phyloP scores from a whole-genome alignment of 768 basidiomycete genomes.

The Tricholoma terreum region DNA sequence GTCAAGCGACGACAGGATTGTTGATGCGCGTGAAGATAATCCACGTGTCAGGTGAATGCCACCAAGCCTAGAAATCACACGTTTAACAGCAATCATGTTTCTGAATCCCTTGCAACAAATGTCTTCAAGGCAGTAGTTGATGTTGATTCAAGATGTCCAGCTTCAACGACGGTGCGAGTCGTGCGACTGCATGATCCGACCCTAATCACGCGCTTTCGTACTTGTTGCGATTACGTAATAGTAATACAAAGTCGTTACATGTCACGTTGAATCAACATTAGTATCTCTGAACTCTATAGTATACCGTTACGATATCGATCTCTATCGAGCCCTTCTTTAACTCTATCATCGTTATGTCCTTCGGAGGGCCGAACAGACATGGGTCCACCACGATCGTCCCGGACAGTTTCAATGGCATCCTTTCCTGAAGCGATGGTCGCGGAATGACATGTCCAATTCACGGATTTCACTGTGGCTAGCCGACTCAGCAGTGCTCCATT shows the following conservation, averaged over 20 bases:
- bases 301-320: neutral
- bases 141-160: neutral
- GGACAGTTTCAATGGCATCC: neutral
- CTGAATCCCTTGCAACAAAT: neutral
- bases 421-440: neutral
- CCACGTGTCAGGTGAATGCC: constrained; percentile 33
- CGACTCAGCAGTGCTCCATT: neutral
- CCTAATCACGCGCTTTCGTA: neutral
- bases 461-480: neutral
- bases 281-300: too few relatives aligned
- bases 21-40: constrained; percentile 69
- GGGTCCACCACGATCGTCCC: neutral
- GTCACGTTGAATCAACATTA: too few relatives aligned
- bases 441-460: neutral
- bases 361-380: neutral
- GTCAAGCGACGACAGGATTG: constrained; percentile 61
- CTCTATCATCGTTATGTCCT: too few relatives aligned
- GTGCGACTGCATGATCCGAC: neutral
- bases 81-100: constrained; percentile 27
- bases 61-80: constrained; percentile 14
- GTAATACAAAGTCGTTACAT: too few relatives aligned
- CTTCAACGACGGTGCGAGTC: neutral
- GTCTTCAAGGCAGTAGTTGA: neutral
- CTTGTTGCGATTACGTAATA: neutral
- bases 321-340: too few relatives aligned